Base-by-base conservation (phyloP, 352 stramenopile genomes). In the Pythium phragmiticola region DNA sequence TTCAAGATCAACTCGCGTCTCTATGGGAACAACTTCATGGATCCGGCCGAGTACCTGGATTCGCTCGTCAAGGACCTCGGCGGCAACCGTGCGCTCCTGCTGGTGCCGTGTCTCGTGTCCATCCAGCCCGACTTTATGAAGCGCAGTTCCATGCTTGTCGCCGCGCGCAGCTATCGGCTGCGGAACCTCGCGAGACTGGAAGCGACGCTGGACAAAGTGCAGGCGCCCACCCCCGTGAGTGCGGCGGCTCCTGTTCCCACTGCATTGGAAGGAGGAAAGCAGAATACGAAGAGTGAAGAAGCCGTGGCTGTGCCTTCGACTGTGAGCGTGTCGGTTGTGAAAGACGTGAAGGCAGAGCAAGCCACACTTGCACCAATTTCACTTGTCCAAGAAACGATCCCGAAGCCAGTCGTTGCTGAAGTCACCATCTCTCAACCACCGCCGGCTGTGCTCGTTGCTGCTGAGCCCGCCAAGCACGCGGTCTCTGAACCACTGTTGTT, bases 1-100 rank as follows among this genome's bases (percentile, higher is more conserved):
- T 94, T 94, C 63, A 94, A 92, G 74, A 84, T 87, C 50, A 94
- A 90, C 48, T 80, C 82, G 34, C 78, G 80, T 0, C 69, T 94
- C 11, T 89, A 78, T 66, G 84, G 84, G 36, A 92, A 87, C 70
- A 81, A 87, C 60, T 92, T 90, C 45, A 89, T 94, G 82, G 84
- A 92, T 43, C 58, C 79, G 0, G 55, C 73, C 42, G 81, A 87
- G 50, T 94, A 89, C 50, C 21, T 91, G 39, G 73, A 89, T n/a
- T 75, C 67, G n/a, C 68, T 92, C 14, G 75, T 84, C 21, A 75
- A 78, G 14, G 74, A 85, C n/a, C 68, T 94, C n/a, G 71, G 77
- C 21, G 59, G 56, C 0, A 74, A 90, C 51, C 73, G 82, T 17
- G 73, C 82, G 13, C 70, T 94, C 19, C 70, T 85, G 56, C 60